Conservation (phyloP, 2,329 filamentous ascomycete genomes). For the Stagonosporopsis vannaccii region DNA sequence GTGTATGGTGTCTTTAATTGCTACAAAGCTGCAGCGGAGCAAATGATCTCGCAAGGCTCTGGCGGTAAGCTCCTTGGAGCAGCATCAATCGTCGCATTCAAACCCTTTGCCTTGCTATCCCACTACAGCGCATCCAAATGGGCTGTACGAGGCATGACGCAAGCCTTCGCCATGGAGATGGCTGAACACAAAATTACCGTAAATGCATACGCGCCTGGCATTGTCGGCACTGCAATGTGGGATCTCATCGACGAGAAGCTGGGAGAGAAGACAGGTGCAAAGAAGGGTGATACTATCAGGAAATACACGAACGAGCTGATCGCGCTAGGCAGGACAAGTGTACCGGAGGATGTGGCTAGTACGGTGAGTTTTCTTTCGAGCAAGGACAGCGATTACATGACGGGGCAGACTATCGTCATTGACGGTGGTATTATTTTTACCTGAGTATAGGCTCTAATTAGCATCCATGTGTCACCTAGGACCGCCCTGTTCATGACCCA, state of each 20-base stretch:
- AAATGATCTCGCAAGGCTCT: slow-evolving; percentile 67
- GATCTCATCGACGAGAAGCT: slow-evolving; percentile 70
- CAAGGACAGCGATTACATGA: slow-evolving; percentile 68
- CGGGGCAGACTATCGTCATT: slow-evolving; percentile 70
- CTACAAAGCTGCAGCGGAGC: slow-evolving; percentile 67
- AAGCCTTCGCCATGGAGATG: slow-evolving; percentile 72
- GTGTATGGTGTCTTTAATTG: slow-evolving; percentile 71
- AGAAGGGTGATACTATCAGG: slow-evolving; percentile 63
- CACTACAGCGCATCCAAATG: slow-evolving; percentile 72
- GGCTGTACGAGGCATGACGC: slow-evolving; percentile 71
- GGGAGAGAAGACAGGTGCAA: slow-evolving; percentile 58
- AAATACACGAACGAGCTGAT: slow-evolving; percentile 63
- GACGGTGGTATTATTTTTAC: slow-evolving; percentile 66
- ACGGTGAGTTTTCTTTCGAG: slow-evolving; percentile 68
- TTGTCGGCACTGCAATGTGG: slow-evolving; percentile 74
- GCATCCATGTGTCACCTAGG: neutral
- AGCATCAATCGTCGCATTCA: slow-evolving; percentile 64
- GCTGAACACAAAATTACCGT: slow-evolving; percentile 70
- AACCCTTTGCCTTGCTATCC: slow-evolving; percentile 64
- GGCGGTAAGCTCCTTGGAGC: slow-evolving; percentile 61
- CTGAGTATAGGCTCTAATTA: slow-evolving; percentile 11
- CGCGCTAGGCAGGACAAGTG: slow-evolving; percentile 64
- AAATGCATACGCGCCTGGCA: slow-evolving; percentile 72
- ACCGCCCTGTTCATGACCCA: neutral
- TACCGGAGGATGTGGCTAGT: slow-evolving; percentile 69